phyloP scores from a whole-genome alignment of 2,329 filamentous ascomycete genomes.

The Penicillium expansum region DNA sequence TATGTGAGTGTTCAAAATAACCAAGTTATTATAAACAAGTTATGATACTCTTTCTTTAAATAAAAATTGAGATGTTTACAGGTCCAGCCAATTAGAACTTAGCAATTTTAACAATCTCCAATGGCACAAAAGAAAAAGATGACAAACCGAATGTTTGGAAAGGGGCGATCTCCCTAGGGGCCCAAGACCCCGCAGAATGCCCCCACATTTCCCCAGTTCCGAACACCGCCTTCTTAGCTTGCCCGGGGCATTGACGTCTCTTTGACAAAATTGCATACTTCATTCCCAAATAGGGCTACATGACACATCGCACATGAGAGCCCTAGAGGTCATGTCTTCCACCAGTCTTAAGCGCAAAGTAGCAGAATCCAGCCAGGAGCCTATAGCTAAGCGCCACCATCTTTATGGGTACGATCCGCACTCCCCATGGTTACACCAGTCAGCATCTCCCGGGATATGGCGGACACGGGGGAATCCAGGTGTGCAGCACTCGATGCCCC shows the following conservation, averaged over 20 bases:
- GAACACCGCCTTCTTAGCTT: constrained; percentile 27
- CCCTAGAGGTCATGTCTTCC: constrained; percentile 20
- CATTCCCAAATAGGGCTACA: not conserved
- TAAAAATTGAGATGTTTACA: not conserved
- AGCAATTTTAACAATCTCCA: not conserved
- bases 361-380: constrained; percentile 19
- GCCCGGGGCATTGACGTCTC: not conserved
- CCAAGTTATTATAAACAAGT: not conserved
- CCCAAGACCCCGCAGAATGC: constrained; percentile 15
- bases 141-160: not conserved
- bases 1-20: not conserved
- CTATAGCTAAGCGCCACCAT: constrained; percentile 25
- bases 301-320: constrained; percentile 11
- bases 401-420: constrained; percentile 30
- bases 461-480: constrained; percentile 30
- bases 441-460: constrained; percentile 27
- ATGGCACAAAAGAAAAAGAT: not conserved
- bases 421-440: constrained; percentile 32
- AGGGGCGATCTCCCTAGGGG: constrained; percentile 1
- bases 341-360: constrained; percentile 30
- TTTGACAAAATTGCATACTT: not conserved
- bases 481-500: constrained; percentile 32
- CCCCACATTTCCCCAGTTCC: constrained; percentile 23
- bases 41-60: not conserved
- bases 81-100: not conserved